Percentiles rank a stretch among this genome's conserved stretches.
phyloP scores from a whole-genome alignment of 2,329 filamentous ascomycete genomes.

The Colletotrichum neosansevieriae region DNA sequence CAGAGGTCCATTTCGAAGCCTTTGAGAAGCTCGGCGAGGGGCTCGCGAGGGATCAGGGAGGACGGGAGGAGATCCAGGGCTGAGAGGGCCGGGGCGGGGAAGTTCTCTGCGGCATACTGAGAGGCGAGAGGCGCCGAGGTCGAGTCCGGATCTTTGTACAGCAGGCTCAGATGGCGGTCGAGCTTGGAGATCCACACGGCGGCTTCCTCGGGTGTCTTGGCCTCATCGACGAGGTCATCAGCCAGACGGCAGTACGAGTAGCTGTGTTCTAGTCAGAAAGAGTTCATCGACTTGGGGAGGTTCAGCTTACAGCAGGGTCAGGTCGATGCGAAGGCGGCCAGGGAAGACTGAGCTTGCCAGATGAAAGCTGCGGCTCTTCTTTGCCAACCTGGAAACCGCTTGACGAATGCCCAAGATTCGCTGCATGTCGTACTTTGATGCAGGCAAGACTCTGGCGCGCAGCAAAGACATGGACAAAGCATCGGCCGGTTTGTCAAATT shows the following conservation, averaged over 20 bases:
- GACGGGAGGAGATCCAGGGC: conserved; percentile 72
- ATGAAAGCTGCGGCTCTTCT: conserved; percentile 80
- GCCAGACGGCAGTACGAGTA: conserved; percentile 82
- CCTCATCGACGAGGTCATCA: conserved; percentile 79
- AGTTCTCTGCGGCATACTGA: conserved; percentile 59
- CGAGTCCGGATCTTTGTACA: conserved; percentile 53
- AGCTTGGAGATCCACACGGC: conserved; percentile 70
- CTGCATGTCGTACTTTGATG: conserved; percentile 65
- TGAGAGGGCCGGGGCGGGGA: conserved; percentile 63
- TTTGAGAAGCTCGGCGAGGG: conserved; percentile 72
- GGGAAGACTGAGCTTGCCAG: conserved; percentile 77
- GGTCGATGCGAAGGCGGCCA: conserved; percentile 74
- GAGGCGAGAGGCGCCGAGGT: conserved; percentile 37
- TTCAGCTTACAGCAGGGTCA: conserved; percentile 69
- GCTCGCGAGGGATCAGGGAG: conserved; percentile 65
- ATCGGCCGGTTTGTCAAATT: conserved; percentile 64
- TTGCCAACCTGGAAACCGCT: conserved; percentile 67
- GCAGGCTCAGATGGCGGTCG: conserved; percentile 66
- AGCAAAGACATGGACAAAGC: conserved; percentile 62
- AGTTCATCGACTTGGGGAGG: no score
- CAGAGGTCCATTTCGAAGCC: conserved; percentile 77
- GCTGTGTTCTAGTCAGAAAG: conserved; percentile 48
- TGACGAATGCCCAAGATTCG: conserved; percentile 70
- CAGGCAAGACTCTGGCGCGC: conserved; percentile 60
- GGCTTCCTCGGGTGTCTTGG: conserved; percentile 64